Evolutionary conservation across 331 rosid genomes (phyloP).

Genomic region (Pyrus hybrid): DNA sequence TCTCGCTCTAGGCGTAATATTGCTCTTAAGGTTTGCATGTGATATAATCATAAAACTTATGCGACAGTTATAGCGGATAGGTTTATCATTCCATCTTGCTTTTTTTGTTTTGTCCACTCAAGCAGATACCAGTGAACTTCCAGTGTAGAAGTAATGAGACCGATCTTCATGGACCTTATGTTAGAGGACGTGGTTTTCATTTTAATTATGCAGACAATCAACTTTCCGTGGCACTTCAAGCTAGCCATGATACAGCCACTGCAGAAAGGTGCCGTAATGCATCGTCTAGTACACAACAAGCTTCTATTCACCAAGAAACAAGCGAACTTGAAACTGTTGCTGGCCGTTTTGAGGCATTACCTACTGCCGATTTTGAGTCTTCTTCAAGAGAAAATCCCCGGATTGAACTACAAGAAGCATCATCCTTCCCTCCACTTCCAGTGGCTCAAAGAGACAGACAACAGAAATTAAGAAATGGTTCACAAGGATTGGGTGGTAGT

Average conservation of each 20-base stretch:
- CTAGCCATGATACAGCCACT: conserved; percentile 68
- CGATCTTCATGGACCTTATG: conserved; percentile 44
- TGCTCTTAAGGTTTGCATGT: conserved; percentile 72
- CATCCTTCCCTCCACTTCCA: conserved; percentile 84
- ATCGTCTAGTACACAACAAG: conserved; percentile 38
- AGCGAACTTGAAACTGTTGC: conserved; percentile 39
- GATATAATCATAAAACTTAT: neutral
- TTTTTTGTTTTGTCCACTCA: neutral
- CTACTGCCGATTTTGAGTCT: conserved; percentile 42
- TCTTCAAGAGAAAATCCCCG: conserved; percentile 46
- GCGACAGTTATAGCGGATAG: neutral
- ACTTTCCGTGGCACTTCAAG: conserved; percentile 68
- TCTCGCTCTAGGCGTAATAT: conserved; percentile 89
- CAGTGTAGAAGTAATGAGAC: conserved; percentile 55
- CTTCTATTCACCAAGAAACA: conserved; percentile 28
- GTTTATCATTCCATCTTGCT: neutral
- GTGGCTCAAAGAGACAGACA: conserved; percentile 11
- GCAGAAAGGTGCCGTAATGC: conserved; percentile 20
- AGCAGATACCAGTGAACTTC: conserved; percentile 89
- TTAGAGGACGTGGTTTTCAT: conserved; percentile 46
- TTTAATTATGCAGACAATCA: conserved; percentile 58
- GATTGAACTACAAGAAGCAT: conserved; percentile 40
- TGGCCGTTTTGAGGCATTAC: conserved; percentile 55
- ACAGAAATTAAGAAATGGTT: conserved; percentile 10
- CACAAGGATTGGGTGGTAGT: conserved; percentile 5